Percentiles rank a stretch among this genome's conserved stretches.
Conservation (phyloP, 2,329 filamentous ascomycete species). For the Cladophialophora exuberans region DNA sequence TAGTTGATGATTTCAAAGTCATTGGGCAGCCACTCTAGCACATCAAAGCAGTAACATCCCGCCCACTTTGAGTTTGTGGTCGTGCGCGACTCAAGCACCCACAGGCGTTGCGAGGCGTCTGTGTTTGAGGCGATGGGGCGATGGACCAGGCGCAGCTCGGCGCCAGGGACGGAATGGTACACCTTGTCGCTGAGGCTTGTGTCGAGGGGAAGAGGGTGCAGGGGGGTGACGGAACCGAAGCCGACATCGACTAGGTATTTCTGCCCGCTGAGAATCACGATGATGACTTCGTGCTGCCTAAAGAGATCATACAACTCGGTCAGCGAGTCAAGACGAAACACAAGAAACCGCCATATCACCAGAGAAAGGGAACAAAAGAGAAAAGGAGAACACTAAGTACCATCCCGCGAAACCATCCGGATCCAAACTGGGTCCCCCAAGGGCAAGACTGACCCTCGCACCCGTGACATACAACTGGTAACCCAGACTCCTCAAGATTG, state of each 20-base stretch:
- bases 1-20: conserved; percentile 67
- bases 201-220: conserved; percentile 34
- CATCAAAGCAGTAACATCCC: conserved; percentile 66
- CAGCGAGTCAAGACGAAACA: not conserved
- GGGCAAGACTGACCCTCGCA: conserved; percentile 48
- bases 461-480: conserved; percentile 60
- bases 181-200: conserved; percentile 30
- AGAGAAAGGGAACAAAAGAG: no score
- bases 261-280: conserved; percentile 57
- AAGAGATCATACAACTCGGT: no score
- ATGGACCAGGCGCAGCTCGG: conserved; percentile 59
- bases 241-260: conserved; percentile 41
- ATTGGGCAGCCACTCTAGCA: conserved; percentile 63
- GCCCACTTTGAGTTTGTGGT: conserved; percentile 50
- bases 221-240: conserved; percentile 36
- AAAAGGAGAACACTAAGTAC: no score
- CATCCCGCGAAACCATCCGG: conserved; percentile 50
- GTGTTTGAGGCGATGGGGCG: conserved; percentile 43
- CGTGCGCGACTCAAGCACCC: conserved; percentile 26
- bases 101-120: conserved; percentile 14
- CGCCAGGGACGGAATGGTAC: conserved; percentile 53
- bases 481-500: conserved; percentile 56
- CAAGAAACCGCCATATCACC: no score
- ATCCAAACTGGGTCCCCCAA: conserved; percentile 41
- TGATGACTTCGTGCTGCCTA: conserved; percentile 63